Evolutionary conservation across 345 rosid species (phyloP).

Genomic region (Salix arbutifolia): DNA sequence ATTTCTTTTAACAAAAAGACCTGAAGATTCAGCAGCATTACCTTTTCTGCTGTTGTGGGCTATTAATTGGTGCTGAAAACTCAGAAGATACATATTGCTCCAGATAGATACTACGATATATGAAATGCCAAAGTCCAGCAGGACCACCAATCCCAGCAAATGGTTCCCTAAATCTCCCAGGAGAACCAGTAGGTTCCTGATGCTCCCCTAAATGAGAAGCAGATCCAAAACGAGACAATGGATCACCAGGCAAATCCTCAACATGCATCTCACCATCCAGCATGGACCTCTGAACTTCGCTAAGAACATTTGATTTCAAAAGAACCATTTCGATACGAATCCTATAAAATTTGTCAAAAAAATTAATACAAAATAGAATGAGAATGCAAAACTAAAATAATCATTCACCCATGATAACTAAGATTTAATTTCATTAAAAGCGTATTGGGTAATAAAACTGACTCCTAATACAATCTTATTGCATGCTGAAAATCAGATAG

Average conservation of each 20-base stretch:
- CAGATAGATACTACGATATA: slow-evolving; percentile 88
- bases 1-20: not conserved
- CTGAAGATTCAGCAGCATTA: slow-evolving; percentile 17
- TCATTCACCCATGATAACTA: not conserved
- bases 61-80: slow-evolving; percentile 74
- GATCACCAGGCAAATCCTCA: slow-evolving; percentile 74
- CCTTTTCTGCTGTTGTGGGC: slow-evolving; percentile 80
- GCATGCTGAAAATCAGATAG: not conserved
- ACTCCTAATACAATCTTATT: not conserved
- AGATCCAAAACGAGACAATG: slow-evolving; percentile 45
- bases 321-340: slow-evolving; percentile 73
- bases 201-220: slow-evolving; percentile 44
- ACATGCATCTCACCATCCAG: slow-evolving; percentile 92
- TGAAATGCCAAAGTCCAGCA: slow-evolving; percentile 96
- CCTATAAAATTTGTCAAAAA: slow-evolving; percentile 42
- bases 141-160: slow-evolving; percentile 80
- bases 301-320: slow-evolving; percentile 79
- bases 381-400: not conserved
- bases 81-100: slow-evolving; percentile 94
- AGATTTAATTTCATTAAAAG: not conserved
- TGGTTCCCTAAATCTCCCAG: slow-evolving; percentile 47
- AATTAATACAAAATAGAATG: not conserved
- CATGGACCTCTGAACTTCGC: slow-evolving; percentile 81
- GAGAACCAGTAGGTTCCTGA: slow-evolving; percentile 40
- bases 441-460: not conserved